Evolutionary conservation across 2,329 filamentous ascomycete species (phyloP).

Genomic region (Huntiella moniliformis): DNA sequence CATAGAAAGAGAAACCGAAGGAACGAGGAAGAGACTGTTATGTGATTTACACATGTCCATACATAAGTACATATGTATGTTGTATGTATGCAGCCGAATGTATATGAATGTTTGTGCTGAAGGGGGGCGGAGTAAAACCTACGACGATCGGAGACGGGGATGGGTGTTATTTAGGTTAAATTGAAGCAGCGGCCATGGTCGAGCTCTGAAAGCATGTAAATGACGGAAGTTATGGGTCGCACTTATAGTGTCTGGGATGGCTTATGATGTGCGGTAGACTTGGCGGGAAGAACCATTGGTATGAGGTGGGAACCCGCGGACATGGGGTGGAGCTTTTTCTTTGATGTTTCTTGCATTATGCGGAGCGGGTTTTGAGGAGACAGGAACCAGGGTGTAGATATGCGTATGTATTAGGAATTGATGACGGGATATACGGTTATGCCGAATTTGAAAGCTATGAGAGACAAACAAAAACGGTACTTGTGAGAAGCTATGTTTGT

Average conservation of each 20-base stretch:
- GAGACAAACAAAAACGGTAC: too few relatives aligned
- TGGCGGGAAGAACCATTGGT: too few relatives aligned
- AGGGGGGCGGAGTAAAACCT: not conserved
- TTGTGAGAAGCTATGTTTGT: too few relatives aligned
- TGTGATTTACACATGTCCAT: not conserved
- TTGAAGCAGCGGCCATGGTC: not conserved
- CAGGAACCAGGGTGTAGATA: too few relatives aligned
- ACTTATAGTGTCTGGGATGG: too few relatives aligned
- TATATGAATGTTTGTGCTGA: not conserved
- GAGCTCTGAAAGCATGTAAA: not conserved
- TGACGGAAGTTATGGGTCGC: not conserved
- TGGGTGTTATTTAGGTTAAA: not conserved
- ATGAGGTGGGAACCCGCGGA: not conserved
- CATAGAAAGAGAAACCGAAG: too few relatives aligned
- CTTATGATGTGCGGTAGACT: too few relatives aligned
- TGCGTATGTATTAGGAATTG: too few relatives aligned
- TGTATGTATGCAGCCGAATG: not conserved
- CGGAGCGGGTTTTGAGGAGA: too few relatives aligned
- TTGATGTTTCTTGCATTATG: not conserved
- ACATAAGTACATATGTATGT: not conserved
- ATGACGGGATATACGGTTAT: too few relatives aligned
- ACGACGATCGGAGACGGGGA: not conserved
- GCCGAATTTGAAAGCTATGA: too few relatives aligned
- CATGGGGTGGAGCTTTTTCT: not conserved
- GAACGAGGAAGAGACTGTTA: too few relatives aligned